Evolutionary conservation across 768 basidiomycete species (phyloP).

Genomic region (Collybia sp.): DNA sequence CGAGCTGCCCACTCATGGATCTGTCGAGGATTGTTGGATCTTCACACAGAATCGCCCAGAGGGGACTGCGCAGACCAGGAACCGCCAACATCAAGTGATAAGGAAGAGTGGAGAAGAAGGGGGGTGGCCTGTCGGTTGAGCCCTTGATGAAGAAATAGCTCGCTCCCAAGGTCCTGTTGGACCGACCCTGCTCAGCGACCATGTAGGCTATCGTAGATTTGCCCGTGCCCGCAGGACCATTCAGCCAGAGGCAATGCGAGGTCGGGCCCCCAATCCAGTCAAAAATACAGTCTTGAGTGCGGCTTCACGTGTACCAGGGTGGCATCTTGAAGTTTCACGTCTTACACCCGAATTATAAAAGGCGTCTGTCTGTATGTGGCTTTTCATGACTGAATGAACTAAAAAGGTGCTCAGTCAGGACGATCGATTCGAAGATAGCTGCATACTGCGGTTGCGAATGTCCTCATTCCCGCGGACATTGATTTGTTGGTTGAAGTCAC

Average conservation of each 20-base stretch:
- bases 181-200: constrained; percentile 5
- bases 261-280: constrained; percentile 5
- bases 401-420: too few relatives aligned
- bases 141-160: constrained; percentile 10
- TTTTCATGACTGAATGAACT: too few relatives aligned
- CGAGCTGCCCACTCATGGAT: neutral
- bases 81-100: constrained; percentile 5
- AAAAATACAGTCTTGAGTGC: neutral
- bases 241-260: constrained; percentile 2
- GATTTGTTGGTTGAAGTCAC: too few relatives aligned
- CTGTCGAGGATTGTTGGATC: constrained; percentile 3
- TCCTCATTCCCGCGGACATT: too few relatives aligned
- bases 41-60: constrained; percentile 2
- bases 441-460: too few relatives aligned
- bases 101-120: constrained; percentile 1
- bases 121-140: constrained; percentile 3
- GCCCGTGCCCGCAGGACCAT: neutral
- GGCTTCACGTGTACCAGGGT: too few relatives aligned
- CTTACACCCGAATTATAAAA: too few relatives aligned
- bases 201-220: constrained; percentile 3
- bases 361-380: too few relatives aligned
- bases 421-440: too few relatives aligned
- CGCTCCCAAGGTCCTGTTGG: constrained; percentile 3
- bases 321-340: too few relatives aligned
- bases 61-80: constrained; percentile 3